Evolutionary conservation across 2,329 filamentous ascomycete species (phyloP).

Genomic region (Clarireedia monteithiana): DNA sequence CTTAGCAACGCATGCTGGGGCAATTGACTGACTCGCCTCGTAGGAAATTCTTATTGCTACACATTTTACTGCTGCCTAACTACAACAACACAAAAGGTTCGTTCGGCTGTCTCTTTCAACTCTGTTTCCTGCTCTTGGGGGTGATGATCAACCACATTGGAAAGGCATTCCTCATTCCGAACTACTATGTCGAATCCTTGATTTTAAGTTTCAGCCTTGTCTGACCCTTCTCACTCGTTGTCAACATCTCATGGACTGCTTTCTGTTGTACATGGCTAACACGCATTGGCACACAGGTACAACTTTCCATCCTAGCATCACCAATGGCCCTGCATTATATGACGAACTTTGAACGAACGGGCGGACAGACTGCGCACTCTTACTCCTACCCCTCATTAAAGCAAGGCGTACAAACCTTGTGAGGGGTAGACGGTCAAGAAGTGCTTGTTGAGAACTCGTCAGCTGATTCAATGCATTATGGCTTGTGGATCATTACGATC

Average conservation of each 20-base stretch:
- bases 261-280: constrained; percentile 7
- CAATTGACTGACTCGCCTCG: background rate
- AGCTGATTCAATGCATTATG: constrained; percentile 31
- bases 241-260: background rate
- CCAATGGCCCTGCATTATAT: constrained; percentile 24
- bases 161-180: constrained; percentile 32
- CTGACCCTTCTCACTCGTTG: constrained; percentile 29
- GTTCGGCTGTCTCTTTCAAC: constrained; percentile 14
- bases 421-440: constrained; percentile 28
- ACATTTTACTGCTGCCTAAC: background rate
- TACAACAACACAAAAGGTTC: constrained; percentile 23
- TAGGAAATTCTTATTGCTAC: background rate
- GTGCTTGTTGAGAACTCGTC: constrained; percentile 38
- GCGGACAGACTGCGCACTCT: constrained; percentile 36
- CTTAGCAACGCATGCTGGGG: background rate
- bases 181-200: constrained; percentile 32
- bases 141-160: constrained; percentile 31
- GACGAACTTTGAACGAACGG: constrained; percentile 40
- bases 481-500: constrained; percentile 12
- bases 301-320: constrained; percentile 8
- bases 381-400: constrained; percentile 30
- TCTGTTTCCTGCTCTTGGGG: constrained; percentile 14
- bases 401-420: constrained; percentile 35
- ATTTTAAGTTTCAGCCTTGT: constrained; percentile 38
- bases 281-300: constrained; percentile 25